Base-by-base conservation (phyloP, 345 rosid species). In the Punica granatum region DNA sequence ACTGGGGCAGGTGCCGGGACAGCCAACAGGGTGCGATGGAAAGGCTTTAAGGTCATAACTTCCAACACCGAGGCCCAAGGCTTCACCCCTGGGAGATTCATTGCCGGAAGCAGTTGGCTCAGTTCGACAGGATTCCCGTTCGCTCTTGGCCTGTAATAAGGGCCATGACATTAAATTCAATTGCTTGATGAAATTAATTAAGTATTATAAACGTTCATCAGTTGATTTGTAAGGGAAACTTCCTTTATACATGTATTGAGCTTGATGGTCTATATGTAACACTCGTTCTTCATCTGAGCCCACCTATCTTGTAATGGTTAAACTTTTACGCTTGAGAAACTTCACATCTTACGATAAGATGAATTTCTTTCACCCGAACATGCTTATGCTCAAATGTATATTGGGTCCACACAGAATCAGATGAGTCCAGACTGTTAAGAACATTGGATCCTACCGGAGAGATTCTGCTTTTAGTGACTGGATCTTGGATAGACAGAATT, bases 71-170 rank as follows among this genome's bases (percentile, higher is more conserved):
- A 89, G 76, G 98, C 90, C 59, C 82, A 82, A 33, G 35, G 23
- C 35, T 93, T 80, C 67, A 76, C 83, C 19, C 77, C 92, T 16
- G 83, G 70, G 11, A 83, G 21, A 4, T 90, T 89, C 71, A 78
- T 93, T 65, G 90, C 79, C 58, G 97, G 95, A 36, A 70, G 78
- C 10, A 73, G 77, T 25, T 93, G 97, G 96, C 68, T 91, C 75
- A n/a, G 76, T 46, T 72, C 87, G 6, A 93, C 97, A 11, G 85
- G 91, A 4, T 89, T 93, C 51, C 97, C 97, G 5, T 90, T 82
- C 78, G 72, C 87, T 56, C 91, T 90, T 37, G 86, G 89, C 64
- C 76, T 85, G 1, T 63, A 62, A 42, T n/a, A 37, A 11, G 31
- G 28, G 34, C 4, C 26, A 53, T 6, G 8, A 7, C 11, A 53